These are phyloP conservation scores for Arthroderma sp. DNA, from an alignment of 2,329 filamentous ascomycete species.

Conservation along the genomic window DNA sequence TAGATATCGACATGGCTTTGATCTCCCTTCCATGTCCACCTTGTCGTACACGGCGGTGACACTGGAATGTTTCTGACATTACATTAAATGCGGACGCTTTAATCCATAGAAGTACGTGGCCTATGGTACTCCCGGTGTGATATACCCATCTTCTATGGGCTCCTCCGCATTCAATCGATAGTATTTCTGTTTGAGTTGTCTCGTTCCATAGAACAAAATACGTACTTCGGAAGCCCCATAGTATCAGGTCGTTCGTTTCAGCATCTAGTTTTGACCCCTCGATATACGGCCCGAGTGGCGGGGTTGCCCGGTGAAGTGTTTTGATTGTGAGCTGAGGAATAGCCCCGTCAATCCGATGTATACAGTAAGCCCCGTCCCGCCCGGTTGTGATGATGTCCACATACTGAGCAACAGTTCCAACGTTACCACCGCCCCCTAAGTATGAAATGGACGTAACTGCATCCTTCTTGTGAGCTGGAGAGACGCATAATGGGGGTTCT, in stretches of 20 bases:
- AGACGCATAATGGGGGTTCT: constrained; percentile 12
- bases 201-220: constrained; percentile 75
- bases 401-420: constrained; percentile 2
- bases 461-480: constrained; percentile 41
- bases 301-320: constrained; percentile 54
- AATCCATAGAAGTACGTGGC: constrained; percentile 59
- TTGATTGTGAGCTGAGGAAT: constrained; percentile 24
- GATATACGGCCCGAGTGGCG: constrained; percentile 63
- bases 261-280: constrained; percentile 55
- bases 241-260: constrained; percentile 45
- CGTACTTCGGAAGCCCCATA: constrained; percentile 72
- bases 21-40: constrained; percentile 85
- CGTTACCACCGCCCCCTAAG: constrained; percentile 14
- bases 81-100: constrained; percentile 49
- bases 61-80: constrained; percentile 29
- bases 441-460: constrained; percentile 54
- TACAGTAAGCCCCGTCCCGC: constrained; percentile 62
- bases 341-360: constrained; percentile 38
- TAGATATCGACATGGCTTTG: constrained; percentile 46
- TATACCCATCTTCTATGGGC: constrained; percentile 67
- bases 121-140: constrained; percentile 17
- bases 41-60: constrained; percentile 43
- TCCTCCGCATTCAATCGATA: constrained; percentile 69
- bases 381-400: constrained; percentile 54
- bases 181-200: constrained; percentile 54